phyloP scores from a whole-genome alignment of 257 asterid genomes.

The Lithospermum erythrorhizon region DNA sequence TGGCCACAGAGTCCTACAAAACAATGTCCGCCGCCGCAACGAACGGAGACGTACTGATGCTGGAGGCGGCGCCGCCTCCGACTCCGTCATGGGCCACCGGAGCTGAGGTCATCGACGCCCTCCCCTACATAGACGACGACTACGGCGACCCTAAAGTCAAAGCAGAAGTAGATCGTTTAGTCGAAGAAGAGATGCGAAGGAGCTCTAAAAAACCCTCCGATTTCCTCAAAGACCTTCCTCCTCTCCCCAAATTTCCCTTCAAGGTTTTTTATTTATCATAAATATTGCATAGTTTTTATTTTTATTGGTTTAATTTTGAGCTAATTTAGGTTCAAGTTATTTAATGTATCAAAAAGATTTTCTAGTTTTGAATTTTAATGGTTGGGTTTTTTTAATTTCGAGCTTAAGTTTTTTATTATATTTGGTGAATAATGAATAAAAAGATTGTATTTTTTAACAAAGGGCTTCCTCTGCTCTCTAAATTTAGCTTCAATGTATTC shows the following conservation, averaged over 20 bases:
- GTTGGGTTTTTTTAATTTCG: no score
- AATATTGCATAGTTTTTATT: no score
- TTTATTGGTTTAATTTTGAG: no score
- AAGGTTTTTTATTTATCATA: conserved; percentile 27
- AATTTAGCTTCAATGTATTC: no score
- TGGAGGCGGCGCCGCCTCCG: conserved; percentile 72
- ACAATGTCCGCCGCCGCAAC: conserved; percentile 27
- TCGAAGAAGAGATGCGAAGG: conserved; percentile 87
- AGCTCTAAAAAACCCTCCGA: conserved; percentile 88
- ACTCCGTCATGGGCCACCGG: conserved; percentile 30
- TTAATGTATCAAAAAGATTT: no score
- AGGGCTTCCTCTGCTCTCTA: no score
- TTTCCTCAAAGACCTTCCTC: conserved; percentile 83
- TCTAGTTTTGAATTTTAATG: no score
- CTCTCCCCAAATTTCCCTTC: conserved; percentile 51
- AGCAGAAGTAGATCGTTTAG: conserved; percentile 81
- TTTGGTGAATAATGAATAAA: no score
- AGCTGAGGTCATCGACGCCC: conserved; percentile 66
- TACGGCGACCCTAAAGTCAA: conserved; percentile 67
- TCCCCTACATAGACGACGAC: conserved; percentile 94
- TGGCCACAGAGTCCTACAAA: neutral
- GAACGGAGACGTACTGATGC: conserved; percentile 54
- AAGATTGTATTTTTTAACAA: no score
- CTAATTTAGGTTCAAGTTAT: no score
- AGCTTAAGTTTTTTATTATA: no score